A percentile compares a stretch with the other conserved stretches of the same genome.
These are phyloP conservation scores for Malania oleifera DNA, from an alignment of 164 flowering plant species.

Conservation along the genomic window DNA sequence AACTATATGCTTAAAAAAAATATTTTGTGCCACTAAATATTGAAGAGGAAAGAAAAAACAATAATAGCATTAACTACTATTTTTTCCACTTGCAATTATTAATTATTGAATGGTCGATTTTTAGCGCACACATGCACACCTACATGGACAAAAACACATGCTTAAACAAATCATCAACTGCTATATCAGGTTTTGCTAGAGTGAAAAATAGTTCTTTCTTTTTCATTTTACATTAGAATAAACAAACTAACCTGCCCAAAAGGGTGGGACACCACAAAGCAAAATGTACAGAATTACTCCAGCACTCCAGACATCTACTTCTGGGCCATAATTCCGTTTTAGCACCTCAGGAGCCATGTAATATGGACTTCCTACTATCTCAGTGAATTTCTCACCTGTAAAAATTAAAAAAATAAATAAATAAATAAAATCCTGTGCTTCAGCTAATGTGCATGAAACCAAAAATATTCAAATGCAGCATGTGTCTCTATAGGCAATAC, in stretches of 20 bases:
- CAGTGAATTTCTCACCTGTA: conserved; percentile 69
- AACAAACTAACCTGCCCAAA: conserved; percentile 94
- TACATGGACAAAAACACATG: too few relatives aligned
- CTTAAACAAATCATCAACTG: too few relatives aligned
- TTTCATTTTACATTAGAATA: neutral
- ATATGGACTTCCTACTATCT: conserved; percentile 95
- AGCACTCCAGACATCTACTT: conserved; percentile 94
- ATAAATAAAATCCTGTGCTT: neutral
- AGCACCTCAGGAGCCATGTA: conserved; percentile 99
- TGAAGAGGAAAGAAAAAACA: too few relatives aligned
- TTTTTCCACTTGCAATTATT: too few relatives aligned
- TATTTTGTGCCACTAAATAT: too few relatives aligned
- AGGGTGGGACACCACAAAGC: conserved; percentile 91
- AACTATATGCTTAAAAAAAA: too few relatives aligned
- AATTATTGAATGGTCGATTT: too few relatives aligned
- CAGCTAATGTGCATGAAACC: neutral
- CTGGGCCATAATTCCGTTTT: conserved; percentile 82
- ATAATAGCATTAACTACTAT: too few relatives aligned
- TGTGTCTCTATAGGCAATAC: conserved; percentile 1
- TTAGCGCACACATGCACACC: too few relatives aligned
- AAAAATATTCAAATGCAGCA: neutral
- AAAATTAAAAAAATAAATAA: neutral
- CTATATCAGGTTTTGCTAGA: too few relatives aligned
- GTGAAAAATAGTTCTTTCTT: too few relatives aligned
- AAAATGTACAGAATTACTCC: conserved; percentile 89